Percentiles rank a stretch among this genome's conserved stretches.
These are phyloP conservation scores for Trametes punicea DNA, from an alignment of 768 basidiomycete genomes.

Conservation along the genomic window DNA sequence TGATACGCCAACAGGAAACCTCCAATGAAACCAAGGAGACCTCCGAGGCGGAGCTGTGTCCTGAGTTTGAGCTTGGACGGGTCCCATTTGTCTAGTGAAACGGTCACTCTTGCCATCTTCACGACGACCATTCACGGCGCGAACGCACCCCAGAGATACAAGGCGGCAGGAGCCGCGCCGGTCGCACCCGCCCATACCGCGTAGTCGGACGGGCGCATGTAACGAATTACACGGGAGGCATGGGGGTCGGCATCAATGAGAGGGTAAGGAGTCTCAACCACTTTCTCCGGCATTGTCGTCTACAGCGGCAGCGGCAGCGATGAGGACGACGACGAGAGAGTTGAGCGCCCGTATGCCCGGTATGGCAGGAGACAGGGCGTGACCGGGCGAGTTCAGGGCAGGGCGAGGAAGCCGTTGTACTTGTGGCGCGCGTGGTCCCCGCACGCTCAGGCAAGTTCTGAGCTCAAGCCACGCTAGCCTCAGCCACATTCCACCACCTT, in stretches of 20 bases:
- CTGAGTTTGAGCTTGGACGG: conserved; percentile 37
- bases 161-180: conserved; percentile 73
- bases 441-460: conserved; percentile 1
- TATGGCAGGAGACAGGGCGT: conserved; percentile 16
- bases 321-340: conserved; percentile 18
- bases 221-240: conserved; percentile 79
- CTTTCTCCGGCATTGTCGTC: conserved; percentile 49
- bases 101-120: background rate
- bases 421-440: conserved; percentile 11
- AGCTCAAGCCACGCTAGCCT: conserved; percentile 2
- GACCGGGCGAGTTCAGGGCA: conserved; percentile 19
- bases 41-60: conserved; percentile 51
- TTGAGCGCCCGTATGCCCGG: background rate
- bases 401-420: background rate
- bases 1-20: conserved; percentile 95
- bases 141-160: conserved; percentile 80
- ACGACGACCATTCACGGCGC: background rate
- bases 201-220: conserved; percentile 88
- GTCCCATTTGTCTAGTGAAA: conserved; percentile 43
- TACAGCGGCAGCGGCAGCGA: conserved; percentile 18
- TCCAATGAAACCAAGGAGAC: conserved; percentile 79
- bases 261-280: conserved; percentile 68
- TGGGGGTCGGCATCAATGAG: conserved; percentile 95
- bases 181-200: conserved; percentile 79
- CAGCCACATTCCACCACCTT: conserved; percentile 5